Evolutionary conservation across 192 early-diverging fungal species (phyloP).

Genomic region (Powellomyces hirtus): DNA sequence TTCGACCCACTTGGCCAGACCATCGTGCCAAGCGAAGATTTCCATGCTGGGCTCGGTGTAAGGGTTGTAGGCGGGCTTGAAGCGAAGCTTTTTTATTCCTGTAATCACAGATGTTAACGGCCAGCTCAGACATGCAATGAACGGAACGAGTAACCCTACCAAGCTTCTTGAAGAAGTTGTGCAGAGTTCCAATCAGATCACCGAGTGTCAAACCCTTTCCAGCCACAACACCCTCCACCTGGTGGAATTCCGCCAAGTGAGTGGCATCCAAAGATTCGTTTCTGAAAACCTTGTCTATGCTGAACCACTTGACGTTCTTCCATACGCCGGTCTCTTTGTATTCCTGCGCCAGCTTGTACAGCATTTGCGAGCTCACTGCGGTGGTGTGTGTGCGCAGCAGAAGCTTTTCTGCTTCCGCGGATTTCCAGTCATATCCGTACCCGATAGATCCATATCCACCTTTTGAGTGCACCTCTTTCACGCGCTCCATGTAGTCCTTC

Average conservation of each 20-base stretch:
- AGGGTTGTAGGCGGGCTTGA: conserved; percentile 99
- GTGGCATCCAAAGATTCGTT: conserved; percentile 98
- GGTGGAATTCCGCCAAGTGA: conserved; percentile 99
- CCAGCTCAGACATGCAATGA: background rate
- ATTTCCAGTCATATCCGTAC: conserved; percentile 83
- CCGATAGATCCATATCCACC: conserved; percentile 96
- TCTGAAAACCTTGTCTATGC: conserved; percentile 98
- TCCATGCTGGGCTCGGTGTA: conserved; percentile 99
- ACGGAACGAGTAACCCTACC: conserved; percentile 41
- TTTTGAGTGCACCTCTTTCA: conserved; percentile 86
- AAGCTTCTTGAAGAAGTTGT: conserved; percentile 97
- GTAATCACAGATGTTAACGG: conserved; percentile 38
- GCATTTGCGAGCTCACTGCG: conserved; percentile 85
- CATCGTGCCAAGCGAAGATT: conserved; percentile 95
- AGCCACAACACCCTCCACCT: conserved; percentile 97
- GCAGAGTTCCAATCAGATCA: conserved; percentile 94
- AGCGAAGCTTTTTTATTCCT: conserved; percentile 75
- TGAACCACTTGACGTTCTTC: conserved; percentile 96
- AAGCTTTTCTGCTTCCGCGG: conserved; percentile 88
- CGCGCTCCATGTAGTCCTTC: conserved; percentile 83
- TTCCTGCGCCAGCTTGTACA: conserved; percentile 87
- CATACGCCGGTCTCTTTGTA: conserved; percentile 60
- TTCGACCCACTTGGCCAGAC: conserved; percentile 20
- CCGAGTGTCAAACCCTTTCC: conserved; percentile 93
- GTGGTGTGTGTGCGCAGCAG: conserved; percentile 97